phyloP scores from a whole-genome alignment of 1,284 basidiomycete species.

The Cerioporus squamosus region DNA sequence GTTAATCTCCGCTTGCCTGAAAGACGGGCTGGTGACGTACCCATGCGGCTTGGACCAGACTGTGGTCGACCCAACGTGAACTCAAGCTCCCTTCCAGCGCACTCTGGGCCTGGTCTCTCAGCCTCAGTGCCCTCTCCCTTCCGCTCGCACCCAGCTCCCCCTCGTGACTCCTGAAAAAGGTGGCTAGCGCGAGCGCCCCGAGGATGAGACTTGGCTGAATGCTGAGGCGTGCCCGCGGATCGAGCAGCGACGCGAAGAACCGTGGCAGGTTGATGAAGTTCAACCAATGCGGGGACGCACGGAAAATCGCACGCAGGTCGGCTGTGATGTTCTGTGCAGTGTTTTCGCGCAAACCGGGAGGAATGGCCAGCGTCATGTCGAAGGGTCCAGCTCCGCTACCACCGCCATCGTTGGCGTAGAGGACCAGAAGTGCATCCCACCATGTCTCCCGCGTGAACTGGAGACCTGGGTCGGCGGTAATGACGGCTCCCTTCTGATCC shows the following conservation, averaged over 20 bases:
- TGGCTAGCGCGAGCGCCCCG: conserved; percentile 67
- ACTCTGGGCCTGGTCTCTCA: conserved; percentile 69
- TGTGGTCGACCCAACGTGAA: conserved; percentile 71
- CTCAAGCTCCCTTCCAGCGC: conserved; percentile 74
- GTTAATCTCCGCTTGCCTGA: not conserved
- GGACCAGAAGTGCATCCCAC: conserved; percentile 72
- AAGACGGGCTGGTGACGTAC: conserved; percentile 42
- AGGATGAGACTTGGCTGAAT: conserved; percentile 73
- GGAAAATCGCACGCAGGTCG: conserved; percentile 70
- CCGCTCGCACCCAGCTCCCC: conserved; percentile 46
- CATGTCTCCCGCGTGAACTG: conserved; percentile 72
- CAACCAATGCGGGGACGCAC: conserved; percentile 69
- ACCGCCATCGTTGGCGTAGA: conserved; percentile 50
- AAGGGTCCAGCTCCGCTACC: not conserved
- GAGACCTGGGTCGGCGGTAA: conserved; percentile 58
- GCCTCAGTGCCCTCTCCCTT: conserved; percentile 55
- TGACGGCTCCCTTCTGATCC: conserved; percentile 22
- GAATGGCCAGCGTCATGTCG: conserved; percentile 35
- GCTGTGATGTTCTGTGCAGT: conserved; percentile 50
- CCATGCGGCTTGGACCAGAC: conserved; percentile 75
- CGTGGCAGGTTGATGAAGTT: conserved; percentile 72
- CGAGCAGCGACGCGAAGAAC: conserved; percentile 63
- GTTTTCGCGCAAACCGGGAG: conserved; percentile 47
- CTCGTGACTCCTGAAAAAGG: conserved; percentile 72
- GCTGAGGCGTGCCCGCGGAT: conserved; percentile 52